Base-by-base conservation (phyloP, 2,329 filamentous ascomycete genomes). In the Pezicula carpinea region DNA sequence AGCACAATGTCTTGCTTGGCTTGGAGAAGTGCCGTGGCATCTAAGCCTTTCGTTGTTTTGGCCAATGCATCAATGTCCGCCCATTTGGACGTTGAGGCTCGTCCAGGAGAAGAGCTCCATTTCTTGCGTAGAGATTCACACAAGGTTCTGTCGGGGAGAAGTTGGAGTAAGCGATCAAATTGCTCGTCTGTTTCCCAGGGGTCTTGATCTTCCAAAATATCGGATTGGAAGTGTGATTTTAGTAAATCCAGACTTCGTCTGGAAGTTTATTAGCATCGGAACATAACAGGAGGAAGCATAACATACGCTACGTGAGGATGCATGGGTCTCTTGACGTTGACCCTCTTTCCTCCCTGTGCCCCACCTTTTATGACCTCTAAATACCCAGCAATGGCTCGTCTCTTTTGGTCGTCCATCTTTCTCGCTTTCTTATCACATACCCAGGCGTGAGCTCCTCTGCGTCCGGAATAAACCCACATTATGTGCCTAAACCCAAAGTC, bases 401-500 rank as follows among this genome's bases (percentile, higher is more conserved):
- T 80, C 68, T 88, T 90, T 58, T 86, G 80, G 59, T 99, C 93
- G 54, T 95, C 87, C 73, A 99, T 80, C 29, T 76, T 76, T 48
- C 93, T 80, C 1, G 91, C 93, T 48, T 85, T 83, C 62, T 86
- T 88, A 66, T 99, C 93, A 64, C 92, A 97, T 10, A 99, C 87
- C 93, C 93, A 99, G 5, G 93, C 93, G 82, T 99, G 93, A 23
- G 88, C 91, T 71, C 93, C 93, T 77, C 93, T 82, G 67, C 93
- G 86, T 57, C 93, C 93, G 0, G 93, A 99, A 68, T 99, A 99
- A 6, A 99, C 91, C 93, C 93, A 99, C 67, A 99, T 77, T 61
- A 99, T 92, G 68, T 99, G 92, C 63, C 87, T 83, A 69, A 96
- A 99, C 39, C 91, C 93, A 70, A 99, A 96, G 67, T 99, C 93